A percentile compares a stretch with the other conserved stretches of the same genome.
These are phyloP conservation scores for Lasiodiplodia sp. DNA, from an alignment of 2,329 filamentous ascomycete species.

Conservation along the genomic window DNA sequence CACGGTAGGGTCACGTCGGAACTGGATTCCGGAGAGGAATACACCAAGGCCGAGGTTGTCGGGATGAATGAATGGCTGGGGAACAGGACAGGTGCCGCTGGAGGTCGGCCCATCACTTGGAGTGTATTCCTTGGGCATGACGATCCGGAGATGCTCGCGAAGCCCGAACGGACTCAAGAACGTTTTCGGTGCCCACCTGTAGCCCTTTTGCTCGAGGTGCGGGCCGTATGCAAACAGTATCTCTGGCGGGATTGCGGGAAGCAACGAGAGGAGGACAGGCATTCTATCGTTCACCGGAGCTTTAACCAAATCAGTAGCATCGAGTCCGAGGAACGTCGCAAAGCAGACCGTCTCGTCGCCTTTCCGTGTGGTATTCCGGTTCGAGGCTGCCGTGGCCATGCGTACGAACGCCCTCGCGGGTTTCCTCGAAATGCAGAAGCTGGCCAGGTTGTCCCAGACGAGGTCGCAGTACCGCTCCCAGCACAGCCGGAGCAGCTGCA, in stretches of 20 bases:
- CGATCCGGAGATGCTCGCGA: background rate
- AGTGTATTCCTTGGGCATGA: background rate
- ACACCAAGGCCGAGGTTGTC: background rate
- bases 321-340: background rate
- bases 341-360: background rate
- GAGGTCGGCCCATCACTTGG: too few species aligned
- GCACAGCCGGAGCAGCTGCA: background rate
- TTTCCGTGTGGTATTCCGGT: background rate
- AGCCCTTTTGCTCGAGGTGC: background rate
- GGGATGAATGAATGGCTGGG: background rate
- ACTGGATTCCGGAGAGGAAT: background rate
- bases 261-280: background rate
- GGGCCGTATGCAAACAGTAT: background rate
- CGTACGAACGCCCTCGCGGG: background rate
- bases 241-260: background rate
- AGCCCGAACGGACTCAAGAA: background rate
- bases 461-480: background rate
- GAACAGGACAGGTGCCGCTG: background rate
- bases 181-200: background rate
- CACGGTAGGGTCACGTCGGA: background rate
- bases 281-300: background rate
- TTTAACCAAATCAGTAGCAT: background rate
- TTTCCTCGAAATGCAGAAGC: background rate
- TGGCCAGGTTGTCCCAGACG: background rate
- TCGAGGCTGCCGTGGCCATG: background rate